Evolutionary conservation across 805 yeast genomes (phyloP), one percentile per base, ranked within the genome.

Genomic region (Ogataea salicorniae): DNA sequence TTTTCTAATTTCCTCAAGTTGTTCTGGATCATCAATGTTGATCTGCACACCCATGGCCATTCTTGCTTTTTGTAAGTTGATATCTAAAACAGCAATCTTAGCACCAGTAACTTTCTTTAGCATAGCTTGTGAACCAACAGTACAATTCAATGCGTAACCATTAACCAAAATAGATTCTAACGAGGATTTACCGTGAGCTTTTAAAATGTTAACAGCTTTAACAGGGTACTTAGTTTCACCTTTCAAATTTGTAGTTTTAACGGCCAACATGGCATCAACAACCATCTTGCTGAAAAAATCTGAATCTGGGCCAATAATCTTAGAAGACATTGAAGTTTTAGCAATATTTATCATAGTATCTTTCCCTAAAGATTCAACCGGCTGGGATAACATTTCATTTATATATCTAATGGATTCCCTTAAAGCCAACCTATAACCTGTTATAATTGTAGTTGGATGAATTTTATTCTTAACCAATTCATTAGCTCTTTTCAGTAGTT

Each of bases 31-130:
- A 59, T 88, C 96, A 63, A 94, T 89, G 64, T 91, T 91, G 68
- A 94, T 87, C 68, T 90, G 95, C 45, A 94, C 98, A 46, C 99
- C 99, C 82, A 94, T 82, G 38, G 97, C 97, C 97, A 94, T 89
- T 64, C 91, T 81, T 2, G 96, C 94, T 67, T 91, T 92, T 67
- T 95, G 99, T 63, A 94, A 74, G 69, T 95, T 92, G 68, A 94
- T 79, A 70, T 90, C 97, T 61, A 90, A 75, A 56, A 89, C 81
- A 3, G 97, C 97, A 57, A 90, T 87, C 58, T 82, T 83, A 42
- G 96, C 95, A 55, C 77, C 73, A 13, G 70, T 67, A 41, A 90
- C 72, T 44, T 76, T 73, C 60, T 85, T 88, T 53, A 81, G 75
- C 98, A 94, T 95, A 16, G 97, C 97, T 70, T 92, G 97, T 14